Evolutionary conservation across 352 stramenopile species (phyloP).

Genomic region (Globisporangium solare): DNA sequence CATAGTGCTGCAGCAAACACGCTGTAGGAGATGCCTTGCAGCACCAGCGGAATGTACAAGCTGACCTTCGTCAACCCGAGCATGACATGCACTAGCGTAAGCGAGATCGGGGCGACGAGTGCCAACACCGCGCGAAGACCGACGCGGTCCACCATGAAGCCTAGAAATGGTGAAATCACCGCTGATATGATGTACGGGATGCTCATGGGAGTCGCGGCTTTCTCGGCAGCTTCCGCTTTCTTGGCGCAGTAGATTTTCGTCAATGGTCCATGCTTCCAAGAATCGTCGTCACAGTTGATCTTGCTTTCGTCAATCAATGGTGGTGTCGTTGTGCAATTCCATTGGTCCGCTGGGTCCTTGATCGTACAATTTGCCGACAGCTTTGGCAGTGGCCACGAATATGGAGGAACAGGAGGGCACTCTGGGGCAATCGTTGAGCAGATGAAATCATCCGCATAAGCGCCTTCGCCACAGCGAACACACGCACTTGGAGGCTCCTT

Average conservation of each 20-base stretch:
- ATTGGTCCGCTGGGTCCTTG: constrained; percentile 51
- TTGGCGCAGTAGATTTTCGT: constrained; percentile 58
- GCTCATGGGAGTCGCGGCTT: constrained; percentile 85
- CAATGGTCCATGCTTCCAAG: constrained; percentile 64
- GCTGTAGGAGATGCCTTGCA: constrained; percentile 91
- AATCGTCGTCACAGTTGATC: constrained; percentile 81
- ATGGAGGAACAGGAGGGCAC: constrained; percentile 67
- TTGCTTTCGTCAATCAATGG: constrained; percentile 61
- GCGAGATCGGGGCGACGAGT: constrained; percentile 66
- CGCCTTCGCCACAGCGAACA: constrained; percentile 46
- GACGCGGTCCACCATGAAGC: constrained; percentile 88
- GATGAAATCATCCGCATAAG: constrained; percentile 39
- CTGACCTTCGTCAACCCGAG: constrained; percentile 71
- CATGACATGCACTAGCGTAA: constrained; percentile 88
- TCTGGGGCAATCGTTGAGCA: constrained; percentile 45
- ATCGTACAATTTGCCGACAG: constrained; percentile 73
- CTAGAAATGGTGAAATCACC: constrained; percentile 86
- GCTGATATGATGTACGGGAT: constrained; percentile 93
- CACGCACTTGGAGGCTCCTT: constrained; percentile 51
- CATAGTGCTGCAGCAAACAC: constrained; percentile 91
- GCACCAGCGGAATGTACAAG: constrained; percentile 82
- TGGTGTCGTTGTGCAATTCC: constrained; percentile 42
- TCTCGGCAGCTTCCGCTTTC: constrained; percentile 57
- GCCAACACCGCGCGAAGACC: constrained; percentile 83
- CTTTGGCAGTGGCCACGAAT: constrained; percentile 65